These are phyloP conservation scores for Microbotryum violaceum DNA, from an alignment of 1,284 basidiomycete species.

Conservation along the genomic window DNA sequence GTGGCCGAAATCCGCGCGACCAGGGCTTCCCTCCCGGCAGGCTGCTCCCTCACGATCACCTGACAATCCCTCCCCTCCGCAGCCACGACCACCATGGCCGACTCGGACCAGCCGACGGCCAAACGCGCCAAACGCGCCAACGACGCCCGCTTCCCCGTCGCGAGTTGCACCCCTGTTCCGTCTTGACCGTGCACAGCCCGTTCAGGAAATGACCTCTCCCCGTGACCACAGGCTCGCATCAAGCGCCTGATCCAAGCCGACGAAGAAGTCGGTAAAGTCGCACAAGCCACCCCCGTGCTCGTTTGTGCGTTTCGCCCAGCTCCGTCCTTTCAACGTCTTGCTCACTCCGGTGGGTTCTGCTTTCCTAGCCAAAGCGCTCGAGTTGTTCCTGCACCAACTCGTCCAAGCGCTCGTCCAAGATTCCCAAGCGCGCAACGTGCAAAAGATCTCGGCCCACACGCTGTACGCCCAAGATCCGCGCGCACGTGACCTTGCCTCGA, in stretches of 20 bases:
- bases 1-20: too few relatives aligned
- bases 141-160: slow-evolving; percentile 28
- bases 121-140: slow-evolving; percentile 24
- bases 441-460: slow-evolving; percentile 89
- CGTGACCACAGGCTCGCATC: slow-evolving; percentile 60
- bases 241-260: slow-evolving; percentile 99
- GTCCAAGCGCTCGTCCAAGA: slow-evolving; percentile 79
- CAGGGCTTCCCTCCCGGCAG: too few relatives aligned
- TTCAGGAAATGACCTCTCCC: background rate
- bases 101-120: background rate
- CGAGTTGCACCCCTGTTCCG: slow-evolving; percentile 1
- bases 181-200: too few relatives aligned
- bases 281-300: slow-evolving; percentile 90
- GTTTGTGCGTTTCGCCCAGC: slow-evolving; percentile 66
- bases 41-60: too few relatives aligned
- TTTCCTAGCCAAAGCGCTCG: slow-evolving; percentile 79
- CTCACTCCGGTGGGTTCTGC: too few relatives aligned
- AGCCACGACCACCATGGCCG: too few relatives aligned
- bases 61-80: too few relatives aligned
- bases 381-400: slow-evolving; percentile 83
- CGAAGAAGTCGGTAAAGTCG: slow-evolving; percentile 98
- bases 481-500: background rate
- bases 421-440: slow-evolving; percentile 68
- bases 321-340: background rate
- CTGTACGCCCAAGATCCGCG: slow-evolving; percentile 55